Evolutionary conservation across 1,139 yeast genomes (phyloP), one percentile per base, ranked within the genome.

Genomic region (Pichia sp.): DNA sequence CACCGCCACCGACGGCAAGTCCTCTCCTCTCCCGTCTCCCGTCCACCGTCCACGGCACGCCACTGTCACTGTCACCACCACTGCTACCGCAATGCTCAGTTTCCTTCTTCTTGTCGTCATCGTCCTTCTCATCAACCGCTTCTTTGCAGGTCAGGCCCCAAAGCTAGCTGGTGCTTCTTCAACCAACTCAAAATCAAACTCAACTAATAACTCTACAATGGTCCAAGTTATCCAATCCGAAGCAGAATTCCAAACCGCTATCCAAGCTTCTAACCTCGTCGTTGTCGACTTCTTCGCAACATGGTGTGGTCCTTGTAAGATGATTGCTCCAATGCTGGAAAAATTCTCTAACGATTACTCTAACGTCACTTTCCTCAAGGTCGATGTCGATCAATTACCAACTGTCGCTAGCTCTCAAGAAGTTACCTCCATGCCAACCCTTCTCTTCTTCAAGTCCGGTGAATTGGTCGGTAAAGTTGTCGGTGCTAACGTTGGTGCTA

Each of bases 281-380:
- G 93, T 87, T 46, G 85, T 87, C 47, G 96, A 87, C 67, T 87
- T 87, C 67, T 85, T 78, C 53, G 96, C 96, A 50, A 79, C 88
- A 45, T 87, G 96, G 96, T 87, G 96, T 65, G 96, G 95, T 51
- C 96, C 96, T 45, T 87, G 96, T 70, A 86, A 86, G 70, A 82
- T 83, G 79, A 80, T 87, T 67, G 87, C 95, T 44, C 96, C 96
- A 58, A 67, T 84, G 66, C 65, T 87, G 53, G 93, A 85, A 54
- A 82, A 83, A 63, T 80, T 86, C 57, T 62, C 77, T 28, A 60
- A 64, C 34, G 69, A 74, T 51, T 69, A 66, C 63, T 61, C 67
- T 24, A 61, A 66, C 33, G 88, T 80, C 49, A 72, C 69, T 51
- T 86, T 87, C 72, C 69, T 74, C 71, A 85, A 86, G 70, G 74